Evolutionary conservation across 805 yeast genomes (phyloP).

Genomic region (Naumovozyma castellii): DNA sequence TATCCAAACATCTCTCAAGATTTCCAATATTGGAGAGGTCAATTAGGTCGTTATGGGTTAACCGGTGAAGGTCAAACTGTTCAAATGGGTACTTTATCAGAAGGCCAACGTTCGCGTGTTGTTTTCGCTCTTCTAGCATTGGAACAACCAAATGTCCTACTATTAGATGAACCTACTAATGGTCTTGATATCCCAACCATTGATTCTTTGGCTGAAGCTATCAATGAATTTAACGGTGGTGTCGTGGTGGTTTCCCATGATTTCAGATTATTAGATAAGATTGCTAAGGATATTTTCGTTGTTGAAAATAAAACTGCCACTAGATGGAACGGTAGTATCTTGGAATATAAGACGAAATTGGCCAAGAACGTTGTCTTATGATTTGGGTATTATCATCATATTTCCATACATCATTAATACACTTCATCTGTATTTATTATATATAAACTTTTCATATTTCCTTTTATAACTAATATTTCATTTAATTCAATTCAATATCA

Average conservation of each 20-base stretch:
- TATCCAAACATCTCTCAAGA: slow-evolving; percentile 88
- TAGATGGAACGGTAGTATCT: slow-evolving; percentile 88
- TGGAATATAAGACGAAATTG: slow-evolving; percentile 87
- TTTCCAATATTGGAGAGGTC: slow-evolving; percentile 97
- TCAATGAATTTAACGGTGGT: slow-evolving; percentile 92
- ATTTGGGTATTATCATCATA: slow-evolving; percentile 9
- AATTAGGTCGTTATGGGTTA: slow-evolving; percentile 94
- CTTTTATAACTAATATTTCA: neutral
- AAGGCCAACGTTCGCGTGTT: slow-evolving; percentile 98
- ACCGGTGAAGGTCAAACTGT: slow-evolving; percentile 99
- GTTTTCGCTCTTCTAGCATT: slow-evolving; percentile 93
- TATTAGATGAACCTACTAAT: slow-evolving; percentile 98
- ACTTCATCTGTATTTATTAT: neutral
- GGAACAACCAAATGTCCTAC: slow-evolving; percentile 87
- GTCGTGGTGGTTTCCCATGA: slow-evolving; percentile 98
- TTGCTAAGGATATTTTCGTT: slow-evolving; percentile 94
- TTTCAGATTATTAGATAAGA: slow-evolving; percentile 93
- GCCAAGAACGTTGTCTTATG: slow-evolving; percentile 80
- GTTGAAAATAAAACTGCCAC: slow-evolving; percentile 94
- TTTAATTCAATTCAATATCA: neutral
- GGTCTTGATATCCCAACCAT: slow-evolving; percentile 98
- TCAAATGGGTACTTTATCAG: slow-evolving; percentile 95
- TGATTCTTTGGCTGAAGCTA: slow-evolving; percentile 95
- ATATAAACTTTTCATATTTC: neutral
- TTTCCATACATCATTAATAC: neutral